Conservation (phyloP, 2,329 filamentous ascomycete species). For the Ceratocystis harringtonii region DNA sequence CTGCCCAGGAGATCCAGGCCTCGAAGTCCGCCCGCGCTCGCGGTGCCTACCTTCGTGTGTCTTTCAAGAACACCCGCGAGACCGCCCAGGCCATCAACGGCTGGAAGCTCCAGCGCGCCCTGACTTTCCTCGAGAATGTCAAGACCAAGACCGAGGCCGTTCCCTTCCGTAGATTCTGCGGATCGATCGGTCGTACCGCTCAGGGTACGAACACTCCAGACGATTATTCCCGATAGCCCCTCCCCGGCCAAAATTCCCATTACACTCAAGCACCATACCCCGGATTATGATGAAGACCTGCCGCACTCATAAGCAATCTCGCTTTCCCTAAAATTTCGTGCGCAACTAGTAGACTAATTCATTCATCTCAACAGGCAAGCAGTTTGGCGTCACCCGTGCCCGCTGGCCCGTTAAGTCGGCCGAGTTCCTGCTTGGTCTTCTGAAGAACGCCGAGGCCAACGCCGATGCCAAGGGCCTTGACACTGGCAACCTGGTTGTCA, state of each 20-base stretch:
- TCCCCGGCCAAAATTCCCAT: background rate
- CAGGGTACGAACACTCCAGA: constrained; percentile 66
- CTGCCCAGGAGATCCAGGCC: constrained; percentile 71
- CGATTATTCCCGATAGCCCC: background rate
- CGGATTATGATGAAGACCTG: too few species aligned
- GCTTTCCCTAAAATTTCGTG: too few species aligned
- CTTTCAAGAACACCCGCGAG: constrained; percentile 99
- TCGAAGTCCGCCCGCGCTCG: constrained; percentile 94
- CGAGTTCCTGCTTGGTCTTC: constrained; percentile 90
- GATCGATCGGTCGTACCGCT: constrained; percentile 85
- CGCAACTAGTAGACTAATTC: constrained; percentile 3
- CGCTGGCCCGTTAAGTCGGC: constrained; percentile 99
- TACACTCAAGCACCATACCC: background rate
- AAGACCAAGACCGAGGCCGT: constrained; percentile 93
- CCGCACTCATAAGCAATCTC: too few species aligned
- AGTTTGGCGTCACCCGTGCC: constrained; percentile 93
- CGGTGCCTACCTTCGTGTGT: constrained; percentile 97
- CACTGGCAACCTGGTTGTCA: constrained; percentile 92
- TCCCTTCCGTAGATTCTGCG: constrained; percentile 94
- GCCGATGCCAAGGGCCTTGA: constrained; percentile 95
- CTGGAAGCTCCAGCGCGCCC: constrained; percentile 91
- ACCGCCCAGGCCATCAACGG: constrained; percentile 98
- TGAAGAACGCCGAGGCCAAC: constrained; percentile 96
- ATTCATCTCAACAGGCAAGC: constrained; percentile 57
- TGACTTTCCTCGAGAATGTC: constrained; percentile 97